Conservation (phyloP, 1,139 yeast species). For the Blastobotrys illinoisensis region DNA sequence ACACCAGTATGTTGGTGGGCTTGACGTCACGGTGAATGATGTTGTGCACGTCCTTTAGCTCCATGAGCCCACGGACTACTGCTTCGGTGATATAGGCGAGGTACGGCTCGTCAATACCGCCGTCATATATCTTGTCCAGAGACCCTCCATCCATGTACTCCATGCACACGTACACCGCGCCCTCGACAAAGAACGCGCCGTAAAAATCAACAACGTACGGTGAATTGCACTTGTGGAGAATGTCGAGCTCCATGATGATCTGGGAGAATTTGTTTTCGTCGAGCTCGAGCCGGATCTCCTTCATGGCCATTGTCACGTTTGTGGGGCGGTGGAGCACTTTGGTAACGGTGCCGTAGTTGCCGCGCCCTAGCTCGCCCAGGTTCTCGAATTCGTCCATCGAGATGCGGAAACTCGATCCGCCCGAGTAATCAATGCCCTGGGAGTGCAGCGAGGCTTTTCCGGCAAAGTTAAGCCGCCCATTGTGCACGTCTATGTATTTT, state of each 20-base stretch:
- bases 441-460: constrained; percentile 92
- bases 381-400: constrained; percentile 78
- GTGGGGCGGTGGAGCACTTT: constrained; percentile 94
- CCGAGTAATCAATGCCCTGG: constrained; percentile 83
- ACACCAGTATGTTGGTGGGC: constrained; percentile 87
- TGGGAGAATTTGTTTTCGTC: constrained; percentile 91
- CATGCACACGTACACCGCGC: constrained; percentile 97
- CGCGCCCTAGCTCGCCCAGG: constrained; percentile 88
- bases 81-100: constrained; percentile 78
- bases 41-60: constrained; percentile 81
- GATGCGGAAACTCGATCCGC: constrained; percentile 74
- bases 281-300: constrained; percentile 85
- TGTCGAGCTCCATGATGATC: constrained; percentile 91
- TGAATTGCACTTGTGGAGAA: constrained; percentile 82
- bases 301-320: constrained; percentile 91
- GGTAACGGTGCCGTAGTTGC: constrained; percentile 92
- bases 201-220: constrained; percentile 92
- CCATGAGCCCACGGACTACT: constrained; percentile 76
- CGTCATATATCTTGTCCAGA: constrained; percentile 73
- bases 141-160: constrained; percentile 99
- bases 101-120: constrained; percentile 76
- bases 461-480: constrained; percentile 85
- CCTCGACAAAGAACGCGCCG: constrained; percentile 96
- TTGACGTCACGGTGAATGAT: constrained; percentile 96
- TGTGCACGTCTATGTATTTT: constrained; percentile 81